Conservation (phyloP, 345 rosid species). For the Moricandia moricandioides region DNA sequence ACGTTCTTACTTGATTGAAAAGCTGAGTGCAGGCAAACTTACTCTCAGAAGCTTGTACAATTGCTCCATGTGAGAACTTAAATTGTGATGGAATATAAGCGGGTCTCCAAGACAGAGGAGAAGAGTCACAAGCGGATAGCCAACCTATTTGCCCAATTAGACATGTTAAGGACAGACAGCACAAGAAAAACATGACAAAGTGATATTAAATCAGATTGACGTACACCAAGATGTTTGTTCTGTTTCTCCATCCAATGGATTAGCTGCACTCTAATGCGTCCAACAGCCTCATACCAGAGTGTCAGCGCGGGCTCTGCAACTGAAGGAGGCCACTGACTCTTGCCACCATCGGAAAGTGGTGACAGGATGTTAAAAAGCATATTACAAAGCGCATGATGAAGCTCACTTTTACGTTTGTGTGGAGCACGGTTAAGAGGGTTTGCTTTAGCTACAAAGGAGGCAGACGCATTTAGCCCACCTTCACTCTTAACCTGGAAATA, state of each 20-base stretch:
- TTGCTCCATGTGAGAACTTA: constrained; percentile 95
- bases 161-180: constrained; percentile 26
- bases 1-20: constrained; percentile 8
- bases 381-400: constrained; percentile 91
- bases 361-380: constrained; percentile 97
- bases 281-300: constrained; percentile 97
- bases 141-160: constrained; percentile 59
- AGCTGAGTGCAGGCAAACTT: constrained; percentile 41
- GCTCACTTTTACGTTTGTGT: constrained; percentile 92
- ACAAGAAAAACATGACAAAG: constrained; percentile 1
- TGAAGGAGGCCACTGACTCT: constrained; percentile 95
- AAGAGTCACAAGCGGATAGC: constrained; percentile 96
- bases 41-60: constrained; percentile 94
- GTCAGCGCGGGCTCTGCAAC: constrained; percentile 90
- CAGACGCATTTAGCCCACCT: constrained; percentile 97
- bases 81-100: constrained; percentile 73
- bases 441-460: constrained; percentile 97
- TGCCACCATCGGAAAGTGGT: constrained; percentile 93
- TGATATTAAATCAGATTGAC: constrained; percentile 32
- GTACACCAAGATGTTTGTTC: constrained; percentile 92
- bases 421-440: constrained; percentile 92
- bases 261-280: constrained; percentile 78
- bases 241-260: constrained; percentile 98
- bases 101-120: constrained; percentile 99
- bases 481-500: constrained; percentile 82